Evolutionary conservation across 2,329 filamentous ascomycete genomes (phyloP), one percentile per base, ranked within the genome.

Genomic region (Aspergillus carbonarius): DNA sequence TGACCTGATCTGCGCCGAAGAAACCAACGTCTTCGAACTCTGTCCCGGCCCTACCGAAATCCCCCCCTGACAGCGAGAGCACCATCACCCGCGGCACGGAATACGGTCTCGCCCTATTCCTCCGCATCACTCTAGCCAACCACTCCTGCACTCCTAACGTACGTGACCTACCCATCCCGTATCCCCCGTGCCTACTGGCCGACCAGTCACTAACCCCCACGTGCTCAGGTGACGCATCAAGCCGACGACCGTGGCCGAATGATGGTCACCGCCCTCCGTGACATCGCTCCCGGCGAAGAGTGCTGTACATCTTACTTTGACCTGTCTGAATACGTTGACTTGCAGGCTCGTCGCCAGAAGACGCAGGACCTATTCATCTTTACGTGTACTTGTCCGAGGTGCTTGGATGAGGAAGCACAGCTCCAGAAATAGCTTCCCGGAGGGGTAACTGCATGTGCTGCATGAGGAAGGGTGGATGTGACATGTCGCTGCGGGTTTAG

Each of bases 61-160:
- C 18, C 12, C 23, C 23, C 39, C 39, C 30, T 9, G 8, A 32
- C 30, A 32, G 30, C 9, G 18, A 23, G 18, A 23, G 2, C 17
- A 18, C 8, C 9, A 18, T 20, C 17, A 1, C 20, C 10, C 39
- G 39, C 39, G 39, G 39, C 17, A 53, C 15, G 15, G 20, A 54
- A 23, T 55, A 55, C 18, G 55, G 48, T 4, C 30, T 34, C 7
- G 55, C 34, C 12, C 23, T 39, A 13, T 57, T 53, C 5, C n/a
- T 42, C 7, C 37, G 55, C 2, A 42, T 49, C 20, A 52, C 55
- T 12, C 10, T 32, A 1, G 13, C 25, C 1, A 57, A 57, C 17
- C 55, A 57, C n/a, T 53, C 35, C n/a, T 57, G 55, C 32, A 18
- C 42, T 17, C 55, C 55, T 17, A 57, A 53, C 46, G 48, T 57